Evolutionary conservation across 208 protist genomes (phyloP).

Genomic region (Spongospora subterranea): DNA sequence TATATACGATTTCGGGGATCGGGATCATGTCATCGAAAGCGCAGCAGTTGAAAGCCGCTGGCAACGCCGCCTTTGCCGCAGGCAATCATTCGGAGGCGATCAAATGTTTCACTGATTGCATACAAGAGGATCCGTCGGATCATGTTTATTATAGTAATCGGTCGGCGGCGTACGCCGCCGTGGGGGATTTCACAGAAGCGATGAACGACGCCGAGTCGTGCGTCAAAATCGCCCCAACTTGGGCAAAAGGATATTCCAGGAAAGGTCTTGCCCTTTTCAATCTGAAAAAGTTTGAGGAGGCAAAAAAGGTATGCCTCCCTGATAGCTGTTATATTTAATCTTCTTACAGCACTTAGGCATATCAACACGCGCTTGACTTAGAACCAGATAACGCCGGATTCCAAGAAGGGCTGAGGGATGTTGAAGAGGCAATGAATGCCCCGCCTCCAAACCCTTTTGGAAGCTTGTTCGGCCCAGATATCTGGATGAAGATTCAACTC

Average conservation of each 20-base stretch:
- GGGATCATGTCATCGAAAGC: slow-evolving; percentile 28
- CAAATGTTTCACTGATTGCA: background rate
- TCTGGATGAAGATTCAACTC: slow-evolving; percentile 37
- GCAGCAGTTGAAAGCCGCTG: slow-evolving; percentile 50
- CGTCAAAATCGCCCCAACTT: slow-evolving; percentile 3
- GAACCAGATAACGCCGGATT: slow-evolving; percentile 53
- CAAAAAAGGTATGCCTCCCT: background rate
- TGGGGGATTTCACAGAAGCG: background rate
- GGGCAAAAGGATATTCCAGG: slow-evolving; percentile 41
- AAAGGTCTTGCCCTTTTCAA: slow-evolving; percentile 33
- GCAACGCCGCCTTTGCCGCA: slow-evolving; percentile 57
- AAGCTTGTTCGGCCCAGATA: slow-evolving; percentile 46
- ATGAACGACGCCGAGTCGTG: background rate
- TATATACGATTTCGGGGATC: too few relatives aligned
- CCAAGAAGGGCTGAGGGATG: slow-evolving; percentile 38
- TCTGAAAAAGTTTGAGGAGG: slow-evolving; percentile 35
- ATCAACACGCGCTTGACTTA: background rate
- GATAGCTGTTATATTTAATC: too few relatives aligned
- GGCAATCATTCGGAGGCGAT: slow-evolving; percentile 53
- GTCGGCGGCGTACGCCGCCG: background rate
- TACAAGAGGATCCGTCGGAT: slow-evolving; percentile 47
- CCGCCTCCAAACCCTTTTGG: background rate
- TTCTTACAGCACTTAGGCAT: background rate
- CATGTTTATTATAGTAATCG: slow-evolving; percentile 57
- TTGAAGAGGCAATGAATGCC: background rate